Percentiles rank a stretch among this genome's conserved stretches.
Evolutionary conservation across 768 basidiomycete genomes (phyloP).

Genomic region (Tylopilus subfusipes): DNA sequence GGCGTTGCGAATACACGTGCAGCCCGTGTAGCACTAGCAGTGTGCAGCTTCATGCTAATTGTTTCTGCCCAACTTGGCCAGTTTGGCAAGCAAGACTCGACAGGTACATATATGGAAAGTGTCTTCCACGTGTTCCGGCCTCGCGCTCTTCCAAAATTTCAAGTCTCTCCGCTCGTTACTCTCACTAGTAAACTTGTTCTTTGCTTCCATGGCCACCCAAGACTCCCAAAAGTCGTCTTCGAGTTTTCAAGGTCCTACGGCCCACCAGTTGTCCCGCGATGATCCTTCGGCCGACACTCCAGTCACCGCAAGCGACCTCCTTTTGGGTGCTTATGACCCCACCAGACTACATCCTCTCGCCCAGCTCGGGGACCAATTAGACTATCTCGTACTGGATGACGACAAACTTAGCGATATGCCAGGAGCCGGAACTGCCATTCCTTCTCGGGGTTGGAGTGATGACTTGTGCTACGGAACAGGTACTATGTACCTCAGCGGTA

Average conservation of each 20-base stretch:
- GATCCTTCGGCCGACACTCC: conserved; percentile 47
- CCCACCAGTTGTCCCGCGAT: conserved; percentile 44
- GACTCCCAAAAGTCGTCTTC: conserved; percentile 26
- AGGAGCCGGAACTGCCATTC: conserved; percentile 87
- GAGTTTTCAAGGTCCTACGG: conserved; percentile 45
- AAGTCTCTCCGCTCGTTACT: conserved; percentile 14
- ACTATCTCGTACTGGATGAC: conserved; percentile 94
- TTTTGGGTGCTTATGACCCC: conserved; percentile 86
- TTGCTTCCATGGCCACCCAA: conserved; percentile 28
- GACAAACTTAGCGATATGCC: conserved; percentile 91
- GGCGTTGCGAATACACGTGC: conserved; percentile 25
- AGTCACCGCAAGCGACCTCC: conserved; percentile 82
- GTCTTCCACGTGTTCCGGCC: conserved; percentile 17
- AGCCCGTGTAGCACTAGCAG: conserved; percentile 7
- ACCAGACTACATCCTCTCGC: conserved; percentile 92
- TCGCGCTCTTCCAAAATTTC: conserved; percentile 33
- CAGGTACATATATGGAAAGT: conserved; percentile 7
- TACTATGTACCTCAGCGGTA: conserved; percentile 96
- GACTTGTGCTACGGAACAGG: conserved; percentile 99
- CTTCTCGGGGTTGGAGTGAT: conserved; percentile 97
- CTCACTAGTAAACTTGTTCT: conserved; percentile 17
- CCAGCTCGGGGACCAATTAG: conserved; percentile 86
- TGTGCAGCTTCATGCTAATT: conserved; percentile 28
- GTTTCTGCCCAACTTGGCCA: conserved; percentile 22
- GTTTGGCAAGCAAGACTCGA: conserved; percentile 4